Conservation (phyloP, 768 basidiomycete species). For the Macrolepiota dolichaula region DNA sequence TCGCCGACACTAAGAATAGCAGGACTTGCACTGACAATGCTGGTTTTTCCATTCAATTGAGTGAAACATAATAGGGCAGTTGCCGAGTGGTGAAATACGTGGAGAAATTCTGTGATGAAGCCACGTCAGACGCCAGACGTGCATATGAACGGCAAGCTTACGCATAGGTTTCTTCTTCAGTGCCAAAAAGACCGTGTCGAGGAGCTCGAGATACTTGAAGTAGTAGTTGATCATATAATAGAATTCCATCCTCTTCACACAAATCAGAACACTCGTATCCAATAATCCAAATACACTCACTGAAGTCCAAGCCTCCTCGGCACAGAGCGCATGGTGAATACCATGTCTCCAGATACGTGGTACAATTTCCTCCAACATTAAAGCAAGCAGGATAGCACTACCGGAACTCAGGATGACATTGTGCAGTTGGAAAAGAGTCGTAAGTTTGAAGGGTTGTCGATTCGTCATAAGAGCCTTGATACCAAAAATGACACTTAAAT, state of each 20-base stretch:
- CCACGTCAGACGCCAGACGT: conserved; percentile 9
- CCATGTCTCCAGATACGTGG: conserved; percentile 76
- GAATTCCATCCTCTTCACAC: conserved; percentile 76
- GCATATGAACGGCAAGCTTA: conserved; percentile 32
- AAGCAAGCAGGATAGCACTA: conserved; percentile 76
- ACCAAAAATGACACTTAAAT: conserved; percentile 88
- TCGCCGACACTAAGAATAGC: not conserved
- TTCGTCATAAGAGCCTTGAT: conserved; percentile 82
- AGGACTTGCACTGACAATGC: conserved; percentile 61
- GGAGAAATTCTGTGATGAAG: conserved; percentile 73
- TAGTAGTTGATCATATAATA: conserved; percentile 99
- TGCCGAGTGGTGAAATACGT: conserved; percentile 99
- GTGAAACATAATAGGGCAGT: conserved; percentile 93
- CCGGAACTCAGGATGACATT: conserved; percentile 86
- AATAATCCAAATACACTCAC: conserved; percentile 44
- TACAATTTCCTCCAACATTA: conserved; percentile 89
- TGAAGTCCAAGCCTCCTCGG: conserved; percentile 76
- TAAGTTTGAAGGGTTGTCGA: conserved; percentile 70
- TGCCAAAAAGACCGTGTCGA: conserved; percentile 96
- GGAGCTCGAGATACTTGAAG: conserved; percentile 95
- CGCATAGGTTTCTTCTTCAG: conserved; percentile 98
- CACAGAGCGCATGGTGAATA: conserved; percentile 76
- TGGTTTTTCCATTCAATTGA: conserved; percentile 92
- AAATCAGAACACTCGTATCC: conserved; percentile 14
- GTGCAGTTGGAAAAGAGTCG: conserved; percentile 82